Conservation (phyloP, 306 rosid species). For the Coriaria nepalensis region DNA sequence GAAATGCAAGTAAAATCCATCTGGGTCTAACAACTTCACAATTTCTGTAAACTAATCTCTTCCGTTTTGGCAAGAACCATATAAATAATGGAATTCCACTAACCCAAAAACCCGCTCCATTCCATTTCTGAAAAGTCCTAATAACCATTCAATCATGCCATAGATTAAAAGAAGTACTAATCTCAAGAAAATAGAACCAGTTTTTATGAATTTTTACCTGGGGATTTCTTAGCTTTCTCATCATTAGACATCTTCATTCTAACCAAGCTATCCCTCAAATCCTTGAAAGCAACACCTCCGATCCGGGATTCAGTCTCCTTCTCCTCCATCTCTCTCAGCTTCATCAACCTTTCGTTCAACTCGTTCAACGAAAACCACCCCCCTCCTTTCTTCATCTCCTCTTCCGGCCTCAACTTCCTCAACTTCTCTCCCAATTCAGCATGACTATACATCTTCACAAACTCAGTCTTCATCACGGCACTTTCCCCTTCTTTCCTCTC, state of each 20-base stretch:
- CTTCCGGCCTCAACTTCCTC: slow-evolving; percentile 45
- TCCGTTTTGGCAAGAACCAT: too few species aligned
- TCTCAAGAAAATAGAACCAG: background rate
- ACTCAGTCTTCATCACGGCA: slow-evolving; percentile 15
- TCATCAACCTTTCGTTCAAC: slow-evolving; percentile 51
- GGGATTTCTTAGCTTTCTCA: slow-evolving; percentile 4
- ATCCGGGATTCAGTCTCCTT: slow-evolving; percentile 3
- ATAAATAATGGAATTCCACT: too few species aligned
- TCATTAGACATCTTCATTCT: background rate
- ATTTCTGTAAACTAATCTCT: too few species aligned
- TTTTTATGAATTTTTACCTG: slow-evolving; percentile 2
- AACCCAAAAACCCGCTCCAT: too few species aligned
- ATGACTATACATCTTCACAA: slow-evolving; percentile 20
- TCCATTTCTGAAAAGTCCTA: too few species aligned
- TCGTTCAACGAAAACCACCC: slow-evolving; percentile 50
- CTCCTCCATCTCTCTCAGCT: slow-evolving; percentile 45
- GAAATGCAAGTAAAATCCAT: too few species aligned
- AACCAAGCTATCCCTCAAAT: slow-evolving; percentile 13
- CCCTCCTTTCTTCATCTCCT: slow-evolving; percentile 18
- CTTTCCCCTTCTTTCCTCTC: slow-evolving; percentile 5
- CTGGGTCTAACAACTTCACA: too few species aligned
- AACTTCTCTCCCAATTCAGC: slow-evolving; percentile 44
- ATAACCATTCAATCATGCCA: too few species aligned
- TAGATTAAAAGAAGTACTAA: too few species aligned
- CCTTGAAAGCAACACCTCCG: background rate